Percentiles rank a stretch among this genome's conserved stretches.
Evolutionary conservation across 2,329 filamentous ascomycete genomes (phyloP).

Genomic region (Chaetomium olivaceum): DNA sequence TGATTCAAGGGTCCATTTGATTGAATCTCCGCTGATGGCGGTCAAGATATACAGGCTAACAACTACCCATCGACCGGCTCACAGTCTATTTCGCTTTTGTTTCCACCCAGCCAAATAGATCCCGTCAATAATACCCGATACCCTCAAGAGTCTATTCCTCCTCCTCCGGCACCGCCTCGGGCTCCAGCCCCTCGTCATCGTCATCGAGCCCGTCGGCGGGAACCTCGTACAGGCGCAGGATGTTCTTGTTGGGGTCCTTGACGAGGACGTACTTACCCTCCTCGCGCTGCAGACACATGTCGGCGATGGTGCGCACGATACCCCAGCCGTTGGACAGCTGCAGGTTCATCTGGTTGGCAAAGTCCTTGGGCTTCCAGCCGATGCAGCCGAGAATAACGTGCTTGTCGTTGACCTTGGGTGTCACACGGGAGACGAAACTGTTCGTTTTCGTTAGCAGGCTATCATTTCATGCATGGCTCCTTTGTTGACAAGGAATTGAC

Average conservation of each 20-base stretch:
- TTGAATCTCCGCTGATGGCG: background rate
- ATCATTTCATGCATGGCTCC: constrained; percentile 6
- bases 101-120: background rate
- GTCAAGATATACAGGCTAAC: background rate
- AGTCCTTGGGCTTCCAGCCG: constrained; percentile 97
- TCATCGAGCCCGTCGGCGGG: constrained; percentile 88
- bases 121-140: background rate
- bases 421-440: constrained; percentile 92
- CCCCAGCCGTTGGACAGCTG: constrained; percentile 98
- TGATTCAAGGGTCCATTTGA: background rate
- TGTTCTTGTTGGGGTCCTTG: constrained; percentile 95
- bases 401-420: constrained; percentile 88
- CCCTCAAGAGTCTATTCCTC: constrained; percentile 36
- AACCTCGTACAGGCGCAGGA: constrained; percentile 90
- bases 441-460: constrained; percentile 30
- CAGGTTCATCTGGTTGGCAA: constrained; percentile 96
- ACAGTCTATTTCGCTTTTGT: constrained; percentile 16
- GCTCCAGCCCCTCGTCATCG: constrained; percentile 68
- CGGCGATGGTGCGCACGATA: constrained; percentile 95
- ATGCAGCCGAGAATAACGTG: constrained; percentile 95
- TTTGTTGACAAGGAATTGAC: constrained; percentile 38
- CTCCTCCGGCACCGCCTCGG: constrained; percentile 55
- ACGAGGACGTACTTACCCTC: constrained; percentile 81
- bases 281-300: constrained; percentile 80
- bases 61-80: background rate